phyloP scores from a whole-genome alignment of 306 rosid species.

The Cicer yamashitae region DNA sequence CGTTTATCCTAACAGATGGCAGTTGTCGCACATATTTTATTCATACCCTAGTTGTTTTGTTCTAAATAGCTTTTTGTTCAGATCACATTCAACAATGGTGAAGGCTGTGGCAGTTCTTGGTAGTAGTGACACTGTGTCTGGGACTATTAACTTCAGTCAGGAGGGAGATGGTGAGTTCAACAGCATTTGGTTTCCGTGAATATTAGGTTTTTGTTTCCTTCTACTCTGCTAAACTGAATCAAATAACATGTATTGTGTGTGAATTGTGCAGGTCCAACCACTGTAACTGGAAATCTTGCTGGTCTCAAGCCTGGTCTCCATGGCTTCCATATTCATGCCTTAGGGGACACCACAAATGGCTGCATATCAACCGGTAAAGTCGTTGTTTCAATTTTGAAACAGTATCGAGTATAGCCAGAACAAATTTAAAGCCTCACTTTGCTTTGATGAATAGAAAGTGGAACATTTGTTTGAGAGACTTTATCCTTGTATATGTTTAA shows the following conservation, averaged over 20 bases:
- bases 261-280: conserved; percentile 67
- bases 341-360: conserved; percentile 96
- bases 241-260: conserved; percentile 13
- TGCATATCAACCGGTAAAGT: conserved; percentile 90
- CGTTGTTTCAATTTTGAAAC: conserved; percentile 5
- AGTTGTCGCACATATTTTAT: not conserved
- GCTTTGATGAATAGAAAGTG: not conserved
- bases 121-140: conserved; percentile 69
- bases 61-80: conserved; percentile 53
- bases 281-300: conserved; percentile 71
- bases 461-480: not conserved
- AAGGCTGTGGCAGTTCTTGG: conserved; percentile 91
- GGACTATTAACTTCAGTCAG: conserved; percentile 71
- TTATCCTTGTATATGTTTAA: not conserved
- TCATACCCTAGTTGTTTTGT: not conserved
- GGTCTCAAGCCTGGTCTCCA: conserved; percentile 94
- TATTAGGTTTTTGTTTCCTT: not conserved
- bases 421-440: not conserved
- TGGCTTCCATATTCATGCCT: conserved; percentile 92
- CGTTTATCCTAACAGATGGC: not conserved
- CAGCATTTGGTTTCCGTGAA: not conserved
- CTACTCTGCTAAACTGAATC: not conserved
- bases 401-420: conserved; percentile 2
- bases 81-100: conserved; percentile 87
- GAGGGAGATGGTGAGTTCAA: conserved; percentile 71